These are phyloP conservation scores for Odonthalia washingtoniensis DNA, from an alignment of 31 red algal genomes.

Conservation along the genomic window DNA sequence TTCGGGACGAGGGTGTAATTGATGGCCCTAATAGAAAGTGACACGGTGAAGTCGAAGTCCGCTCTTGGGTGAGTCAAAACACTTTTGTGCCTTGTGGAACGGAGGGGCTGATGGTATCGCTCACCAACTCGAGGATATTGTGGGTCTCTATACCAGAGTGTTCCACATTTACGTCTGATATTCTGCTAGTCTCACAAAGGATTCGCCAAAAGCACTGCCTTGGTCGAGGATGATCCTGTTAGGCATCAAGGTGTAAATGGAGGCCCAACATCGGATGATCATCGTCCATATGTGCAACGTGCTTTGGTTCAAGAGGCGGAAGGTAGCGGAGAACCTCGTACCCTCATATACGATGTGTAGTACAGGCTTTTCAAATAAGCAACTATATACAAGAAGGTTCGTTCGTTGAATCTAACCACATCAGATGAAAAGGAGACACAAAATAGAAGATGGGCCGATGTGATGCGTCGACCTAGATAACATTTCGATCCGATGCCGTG, in stretches of 20 bases:
- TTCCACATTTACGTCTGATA: not conserved
- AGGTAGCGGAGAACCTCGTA: not conserved
- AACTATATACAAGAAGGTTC: no score
- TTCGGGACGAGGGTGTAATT: slow-evolving; percentile 18
- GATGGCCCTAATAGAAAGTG: not conserved
- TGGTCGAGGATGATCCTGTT: not conserved
- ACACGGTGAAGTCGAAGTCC: not conserved
- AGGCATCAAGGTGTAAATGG: not conserved
- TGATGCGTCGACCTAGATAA: slow-evolving; percentile 44
- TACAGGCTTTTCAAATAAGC: no score
- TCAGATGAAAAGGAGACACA: no score
- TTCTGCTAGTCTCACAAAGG: not conserved
- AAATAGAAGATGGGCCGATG: slow-evolving; percentile 13
- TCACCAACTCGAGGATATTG: not conserved
- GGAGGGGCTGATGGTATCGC: not conserved
- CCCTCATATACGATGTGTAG: no score
- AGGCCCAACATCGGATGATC: not conserved
- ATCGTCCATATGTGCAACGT: not conserved
- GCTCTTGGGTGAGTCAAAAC: no score
- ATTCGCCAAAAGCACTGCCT: not conserved
- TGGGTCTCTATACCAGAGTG: slow-evolving; percentile 12
- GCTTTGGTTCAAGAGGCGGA: not conserved
- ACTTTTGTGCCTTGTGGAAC: not conserved
- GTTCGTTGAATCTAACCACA: no score
- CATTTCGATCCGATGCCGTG: slow-evolving; percentile 10